Evolutionary conservation across 495 filamentous ascomycete genomes (phyloP).

Genomic region (Penicillium maclennaniae): DNA sequence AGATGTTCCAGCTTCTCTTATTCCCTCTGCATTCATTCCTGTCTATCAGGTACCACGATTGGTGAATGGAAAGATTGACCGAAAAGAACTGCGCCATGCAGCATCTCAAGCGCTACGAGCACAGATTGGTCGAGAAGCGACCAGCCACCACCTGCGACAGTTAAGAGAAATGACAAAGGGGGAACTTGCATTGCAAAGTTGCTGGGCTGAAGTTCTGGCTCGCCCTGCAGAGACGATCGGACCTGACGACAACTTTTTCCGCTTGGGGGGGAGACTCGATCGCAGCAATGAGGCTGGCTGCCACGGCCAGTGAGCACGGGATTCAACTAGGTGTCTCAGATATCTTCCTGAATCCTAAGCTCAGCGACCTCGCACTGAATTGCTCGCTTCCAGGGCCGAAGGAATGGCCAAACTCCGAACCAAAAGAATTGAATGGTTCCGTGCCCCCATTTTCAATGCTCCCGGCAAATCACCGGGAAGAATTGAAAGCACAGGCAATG

Average conservation of each 20-base stretch:
- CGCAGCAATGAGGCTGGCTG: conserved; percentile 31
- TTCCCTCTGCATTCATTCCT: conserved; percentile 5
- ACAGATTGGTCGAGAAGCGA: background rate
- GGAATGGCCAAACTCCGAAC: conserved; percentile 5
- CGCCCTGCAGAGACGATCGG: too few relatives aligned
- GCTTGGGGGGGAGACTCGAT: conserved; percentile 52
- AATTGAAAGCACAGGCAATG: background rate
- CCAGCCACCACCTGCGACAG: background rate
- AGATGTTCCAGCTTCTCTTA: conserved; percentile 9
- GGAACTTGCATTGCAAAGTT: background rate
- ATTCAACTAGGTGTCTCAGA: conserved; percentile 19
- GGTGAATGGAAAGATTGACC: conserved; percentile 14
- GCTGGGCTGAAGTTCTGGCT: conserved; percentile 9
- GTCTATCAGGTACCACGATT: conserved; percentile 7
- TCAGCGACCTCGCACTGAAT: background rate
- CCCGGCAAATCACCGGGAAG: background rate
- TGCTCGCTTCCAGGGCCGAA: background rate
- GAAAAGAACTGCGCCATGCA: background rate
- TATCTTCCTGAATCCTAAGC: conserved; percentile 13
- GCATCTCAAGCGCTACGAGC: background rate
- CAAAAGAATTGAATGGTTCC: background rate
- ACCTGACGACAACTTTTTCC: conserved; percentile 47
- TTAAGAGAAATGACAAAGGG: background rate
- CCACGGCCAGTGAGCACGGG: conserved; percentile 13
- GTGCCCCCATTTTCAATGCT: background rate